Evolutionary conservation across 495 filamentous ascomycete genomes (phyloP), one percentile per base, ranked within the genome.

Genomic region (Paragyromitra xinjiangensis): DNA sequence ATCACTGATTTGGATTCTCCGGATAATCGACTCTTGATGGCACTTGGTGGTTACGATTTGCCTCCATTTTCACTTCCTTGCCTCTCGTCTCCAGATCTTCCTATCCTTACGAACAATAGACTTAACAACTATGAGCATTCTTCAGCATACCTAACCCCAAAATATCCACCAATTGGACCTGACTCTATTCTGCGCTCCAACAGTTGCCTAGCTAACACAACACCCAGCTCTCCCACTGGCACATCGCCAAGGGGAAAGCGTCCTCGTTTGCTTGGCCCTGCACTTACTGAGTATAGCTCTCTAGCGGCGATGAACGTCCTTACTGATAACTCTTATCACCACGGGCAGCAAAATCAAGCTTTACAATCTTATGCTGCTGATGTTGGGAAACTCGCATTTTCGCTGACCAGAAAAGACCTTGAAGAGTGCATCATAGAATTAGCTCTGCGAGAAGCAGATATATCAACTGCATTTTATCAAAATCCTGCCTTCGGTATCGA

Each of bases 361-460:
- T 55, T 77, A 16, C 68, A 73, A 37, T 65, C 69, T 12, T 77
- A 77, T 61, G 61, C 69, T 37, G 50, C 51, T 3, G 42, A 62
- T 66, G 69, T 77, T 73, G 74, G 63, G 11, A 77, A 73, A 34
- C 74, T 77, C 59, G 74, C 69, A 42, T 77, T 64, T 9, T 72
- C 51, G 6, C 62, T 77, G 50, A 29, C 74, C 53, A 71, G 74
- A 12, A 77, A 53, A 24, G 74, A 77, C 6, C 69, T 77, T 29
- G 74, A 77, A 53, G 74, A 77, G 16, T 77, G 74, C 53, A 51
- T 77, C n/a, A 51, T 77, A n/a, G 74, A 77, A 44, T 22, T 77
- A 37, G 74, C 74, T 26, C 51, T 71, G 3, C 48, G 61, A 16
- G 74, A 77, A 34, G 67, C 65, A 19, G 69, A 73, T 45, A 58